These are phyloP conservation scores for Entelexis paramagnoliae DNA, from an alignment of 1,139 yeast genomes.

Conservation along the genomic window DNA sequence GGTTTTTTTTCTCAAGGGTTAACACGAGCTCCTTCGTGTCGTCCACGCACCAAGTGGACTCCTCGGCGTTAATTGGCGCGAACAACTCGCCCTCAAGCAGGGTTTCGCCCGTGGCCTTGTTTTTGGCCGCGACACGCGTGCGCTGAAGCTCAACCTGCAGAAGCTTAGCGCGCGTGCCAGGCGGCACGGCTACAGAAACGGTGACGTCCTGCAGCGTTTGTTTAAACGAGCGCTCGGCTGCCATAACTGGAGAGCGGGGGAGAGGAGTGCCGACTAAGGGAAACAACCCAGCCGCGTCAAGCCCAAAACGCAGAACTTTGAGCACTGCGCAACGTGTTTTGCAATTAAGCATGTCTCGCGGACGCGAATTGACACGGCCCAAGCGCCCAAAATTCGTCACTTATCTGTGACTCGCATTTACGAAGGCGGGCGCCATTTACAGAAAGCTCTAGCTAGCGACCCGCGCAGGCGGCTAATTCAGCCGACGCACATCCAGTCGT, in stretches of 20 bases:
- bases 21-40: constrained; percentile 35
- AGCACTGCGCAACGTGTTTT: not conserved
- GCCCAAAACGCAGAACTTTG: too few relatives aligned
- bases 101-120: constrained; percentile 16
- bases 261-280: constrained; percentile 2
- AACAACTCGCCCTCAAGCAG: constrained; percentile 33
- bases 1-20: constrained; percentile 34
- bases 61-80: constrained; percentile 32
- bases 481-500: too few relatives aligned
- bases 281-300: not conserved
- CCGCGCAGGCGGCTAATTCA: too few relatives aligned
- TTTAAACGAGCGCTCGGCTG: constrained; percentile 18
- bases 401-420: too few relatives aligned
- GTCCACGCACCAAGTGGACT: constrained; percentile 37
- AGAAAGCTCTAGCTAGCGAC: too few relatives aligned
- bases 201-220: constrained; percentile 39
- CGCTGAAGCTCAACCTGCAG: constrained; percentile 28
- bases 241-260: not conserved
- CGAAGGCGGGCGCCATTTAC: too few relatives aligned
- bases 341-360: too few relatives aligned
- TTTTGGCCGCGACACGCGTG: constrained; percentile 21
- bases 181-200: constrained; percentile 28
- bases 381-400: too few relatives aligned
- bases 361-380: too few relatives aligned
- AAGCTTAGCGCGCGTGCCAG: constrained; percentile 33